Conservation (phyloP, 202 grass and related monocot genomes). For the Setaria viridis region DNA sequence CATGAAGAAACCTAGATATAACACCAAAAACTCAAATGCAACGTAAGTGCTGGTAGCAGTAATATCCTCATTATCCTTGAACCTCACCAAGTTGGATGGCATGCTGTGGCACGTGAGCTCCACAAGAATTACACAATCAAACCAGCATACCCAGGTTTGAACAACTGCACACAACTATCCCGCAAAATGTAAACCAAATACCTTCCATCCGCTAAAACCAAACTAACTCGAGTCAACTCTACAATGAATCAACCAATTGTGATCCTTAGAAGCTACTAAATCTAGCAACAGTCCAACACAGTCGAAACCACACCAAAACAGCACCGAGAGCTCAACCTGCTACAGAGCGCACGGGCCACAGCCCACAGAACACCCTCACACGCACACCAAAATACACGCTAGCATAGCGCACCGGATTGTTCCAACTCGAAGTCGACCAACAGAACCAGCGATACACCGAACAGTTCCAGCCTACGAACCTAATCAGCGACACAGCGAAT, state of each 20-base stretch:
- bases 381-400: neutral
- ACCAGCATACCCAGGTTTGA: neutral
- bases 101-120: neutral
- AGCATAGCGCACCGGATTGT: neutral
- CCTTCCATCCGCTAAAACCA: neutral
- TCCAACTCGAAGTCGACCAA: neutral
- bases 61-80: neutral
- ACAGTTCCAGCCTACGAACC: conserved; percentile 20
- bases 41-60: neutral
- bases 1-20: neutral
- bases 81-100: neutral
- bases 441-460: neutral
- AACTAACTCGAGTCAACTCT: conserved; percentile 18
- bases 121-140: neutral
- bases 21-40: neutral
- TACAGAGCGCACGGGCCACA: neutral
- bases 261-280: conserved; percentile 3
- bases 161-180: neutral
- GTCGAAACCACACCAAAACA: neutral
- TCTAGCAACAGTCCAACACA: conserved; percentile 12
- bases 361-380: neutral
- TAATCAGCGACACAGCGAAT: neutral
- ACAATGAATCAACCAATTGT: conserved; percentile 23
- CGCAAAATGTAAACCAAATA: conserved; percentile 8
- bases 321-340: neutral